These are phyloP conservation scores for Chondrostereum purpureum DNA, from an alignment of 1,284 basidiomycete genomes.

Conservation along the genomic window DNA sequence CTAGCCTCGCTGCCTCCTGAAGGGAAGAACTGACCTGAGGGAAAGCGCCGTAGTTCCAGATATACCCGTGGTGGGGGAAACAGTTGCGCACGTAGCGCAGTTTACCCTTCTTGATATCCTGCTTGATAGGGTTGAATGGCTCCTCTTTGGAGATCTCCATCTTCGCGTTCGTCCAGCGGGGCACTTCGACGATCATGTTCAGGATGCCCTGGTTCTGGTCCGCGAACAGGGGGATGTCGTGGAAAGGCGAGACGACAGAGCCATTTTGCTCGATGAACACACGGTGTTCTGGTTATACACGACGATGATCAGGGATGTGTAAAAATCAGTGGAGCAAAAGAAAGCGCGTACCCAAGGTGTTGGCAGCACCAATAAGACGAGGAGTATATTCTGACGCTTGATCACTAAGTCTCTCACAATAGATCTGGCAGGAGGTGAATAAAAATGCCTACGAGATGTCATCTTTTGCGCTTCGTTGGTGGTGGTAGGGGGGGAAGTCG, in stretches of 20 bases:
- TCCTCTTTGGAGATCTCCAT: slow-evolving; percentile 99
- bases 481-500: too few species aligned
- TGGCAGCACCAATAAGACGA: slow-evolving; percentile 80
- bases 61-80: slow-evolving; percentile 99
- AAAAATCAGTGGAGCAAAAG: slow-evolving; percentile 5
- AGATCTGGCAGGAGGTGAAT: too few species aligned
- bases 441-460: slow-evolving; percentile 46
- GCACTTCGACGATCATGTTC: slow-evolving; percentile 99
- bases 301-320: slow-evolving; percentile 12
- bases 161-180: slow-evolving; percentile 99
- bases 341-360: slow-evolving; percentile 76
- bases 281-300: slow-evolving; percentile 75
- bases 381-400: slow-evolving; percentile 54
- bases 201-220: slow-evolving; percentile 90
- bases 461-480: slow-evolving; percentile 29
- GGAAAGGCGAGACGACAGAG: slow-evolving; percentile 85
- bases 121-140: slow-evolving; percentile 97
- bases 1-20: too few species aligned
- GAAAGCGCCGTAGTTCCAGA: slow-evolving; percentile 99
- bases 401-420: slow-evolving; percentile 16
- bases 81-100: slow-evolving; percentile 98
- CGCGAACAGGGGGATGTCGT: slow-evolving; percentile 95
- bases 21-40: slow-evolving; percentile 62
- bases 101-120: slow-evolving; percentile 95
- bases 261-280: slow-evolving; percentile 89